phyloP scores from a whole-genome alignment of 139 green algal species.

The Closterium sp. region DNA sequence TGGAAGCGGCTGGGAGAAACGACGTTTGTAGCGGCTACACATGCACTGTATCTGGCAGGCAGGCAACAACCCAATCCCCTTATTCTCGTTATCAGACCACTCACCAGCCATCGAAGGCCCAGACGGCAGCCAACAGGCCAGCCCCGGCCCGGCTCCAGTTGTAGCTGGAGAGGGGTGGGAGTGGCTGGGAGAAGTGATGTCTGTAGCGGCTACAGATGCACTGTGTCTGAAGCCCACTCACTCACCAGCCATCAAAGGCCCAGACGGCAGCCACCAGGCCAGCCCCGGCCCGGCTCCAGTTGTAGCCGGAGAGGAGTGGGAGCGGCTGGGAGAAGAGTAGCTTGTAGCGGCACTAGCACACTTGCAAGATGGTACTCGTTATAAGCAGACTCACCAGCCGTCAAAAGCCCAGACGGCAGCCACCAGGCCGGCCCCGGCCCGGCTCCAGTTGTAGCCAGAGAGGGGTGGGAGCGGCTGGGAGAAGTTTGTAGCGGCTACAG shows the following conservation, averaged over 20 bases:
- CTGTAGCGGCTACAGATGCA: too few species aligned
- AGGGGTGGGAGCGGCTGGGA: background rate
- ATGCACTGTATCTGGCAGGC: too few species aligned
- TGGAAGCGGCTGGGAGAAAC: background rate
- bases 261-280: background rate
- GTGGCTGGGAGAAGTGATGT: too few species aligned
- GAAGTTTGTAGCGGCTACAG: background rate
- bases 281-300: background rate
- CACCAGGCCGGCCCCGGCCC: slow-evolving; percentile 4
- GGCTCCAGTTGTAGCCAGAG: background rate
- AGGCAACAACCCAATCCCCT: background rate
- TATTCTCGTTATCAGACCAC: background rate
- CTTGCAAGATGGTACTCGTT: background rate
- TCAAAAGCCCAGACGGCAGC: slow-evolving; percentile 32
- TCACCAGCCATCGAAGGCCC: slow-evolving; percentile 1
- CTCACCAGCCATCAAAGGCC: slow-evolving; percentile 6
- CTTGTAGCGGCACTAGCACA: too few species aligned
- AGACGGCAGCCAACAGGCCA: background rate
- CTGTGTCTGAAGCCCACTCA: too few species aligned
- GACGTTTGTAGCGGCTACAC: background rate
- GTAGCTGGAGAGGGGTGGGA: background rate
- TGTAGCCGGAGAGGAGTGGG: background rate
- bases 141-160: background rate
- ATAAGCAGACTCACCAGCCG: slow-evolving; percentile 26
- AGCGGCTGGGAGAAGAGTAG: too few species aligned